Conservation (phyloP, 208 protist genomes). For the Leishmania amazonensis region DNA sequence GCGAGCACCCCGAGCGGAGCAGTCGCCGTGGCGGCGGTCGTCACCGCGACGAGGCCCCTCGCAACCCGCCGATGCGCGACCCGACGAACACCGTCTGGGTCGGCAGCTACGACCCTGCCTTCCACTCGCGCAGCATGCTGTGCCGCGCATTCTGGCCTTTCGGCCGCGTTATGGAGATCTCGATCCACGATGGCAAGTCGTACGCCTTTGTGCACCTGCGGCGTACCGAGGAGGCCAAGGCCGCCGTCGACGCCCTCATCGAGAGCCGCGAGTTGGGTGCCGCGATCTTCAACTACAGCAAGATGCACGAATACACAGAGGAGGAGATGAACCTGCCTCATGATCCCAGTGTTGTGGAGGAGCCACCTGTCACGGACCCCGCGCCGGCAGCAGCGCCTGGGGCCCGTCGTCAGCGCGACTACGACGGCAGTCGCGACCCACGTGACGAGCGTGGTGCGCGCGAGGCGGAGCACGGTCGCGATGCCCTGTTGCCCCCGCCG, state of each 20-base stretch:
- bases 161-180: constrained; percentile 81
- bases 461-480: not conserved
- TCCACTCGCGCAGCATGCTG: constrained; percentile 58
- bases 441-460: constrained; percentile 25
- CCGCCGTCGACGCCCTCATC: constrained; percentile 70
- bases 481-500: constrained; percentile 14
- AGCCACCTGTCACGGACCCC: constrained; percentile 18
- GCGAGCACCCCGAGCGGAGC: constrained; percentile 17
- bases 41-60: constrained; percentile 27
- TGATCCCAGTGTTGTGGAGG: constrained; percentile 39
- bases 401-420: constrained; percentile 16
- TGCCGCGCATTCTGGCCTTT: constrained; percentile 68
- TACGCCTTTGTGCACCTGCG: constrained; percentile 91
- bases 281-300: constrained; percentile 84
- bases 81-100: constrained; percentile 92
- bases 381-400: constrained; percentile 23
- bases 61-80: constrained; percentile 45
- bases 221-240: constrained; percentile 71
- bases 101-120: constrained; percentile 65
- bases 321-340: constrained; percentile 69
- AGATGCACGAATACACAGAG: constrained; percentile 82
- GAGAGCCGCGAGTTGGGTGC: constrained; percentile 52
- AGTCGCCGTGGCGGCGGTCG: constrained; percentile 8
- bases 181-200: constrained; percentile 63
- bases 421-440: constrained; percentile 13